Base-by-base conservation (phyloP, 148 eudicot genomes). In the Fagopyrum esculentum region DNA sequence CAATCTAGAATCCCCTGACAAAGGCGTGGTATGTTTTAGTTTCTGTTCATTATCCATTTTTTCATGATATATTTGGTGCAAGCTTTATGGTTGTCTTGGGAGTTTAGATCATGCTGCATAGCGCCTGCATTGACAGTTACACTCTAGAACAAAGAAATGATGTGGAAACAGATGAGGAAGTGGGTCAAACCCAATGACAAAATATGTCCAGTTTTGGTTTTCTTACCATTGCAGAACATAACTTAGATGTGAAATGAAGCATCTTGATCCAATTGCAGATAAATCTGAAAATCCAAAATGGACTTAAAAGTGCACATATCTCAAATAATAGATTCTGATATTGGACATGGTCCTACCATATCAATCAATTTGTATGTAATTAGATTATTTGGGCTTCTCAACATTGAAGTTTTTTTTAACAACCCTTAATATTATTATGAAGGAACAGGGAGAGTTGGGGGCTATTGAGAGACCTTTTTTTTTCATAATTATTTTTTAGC, bases 1-100 rank as follows among this genome's bases (percentile, higher is more conserved):
- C 82, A 93, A 93, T 80, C 97, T 93, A 71, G 97, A 92, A 80
- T 85, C 79, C 78, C 97, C 96, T 46, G 99, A 95, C 59, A 82
- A 85, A 72, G 90, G 96, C 72, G 92, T 95, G 96, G 99, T 95
- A 92, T 40, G 90, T 79, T 35, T 74, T 76, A 66, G 71, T 43
- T 66, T 40, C 47, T 66, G 17, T 6, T 43, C 46, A 2, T n/a
- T 12, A 30, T 46, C 46, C 17, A 61, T 40, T 4, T 35, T 35
- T 35, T 64, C 76, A 16, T 72, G 74, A 72, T 48, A 46, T 72
- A 35, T 64, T 64, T 64, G 17, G 5, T 12, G 4, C 70, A 64
- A 64, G 70, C 3, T 57, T 10, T 64, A 4, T 35, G 8, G 8
- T 43, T 44, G 17, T 66, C 11, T 13, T 40, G 13, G 19, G 19